Conservation (phyloP, 352 stramenopile genomes). For the Pythium phragmitis region DNA sequence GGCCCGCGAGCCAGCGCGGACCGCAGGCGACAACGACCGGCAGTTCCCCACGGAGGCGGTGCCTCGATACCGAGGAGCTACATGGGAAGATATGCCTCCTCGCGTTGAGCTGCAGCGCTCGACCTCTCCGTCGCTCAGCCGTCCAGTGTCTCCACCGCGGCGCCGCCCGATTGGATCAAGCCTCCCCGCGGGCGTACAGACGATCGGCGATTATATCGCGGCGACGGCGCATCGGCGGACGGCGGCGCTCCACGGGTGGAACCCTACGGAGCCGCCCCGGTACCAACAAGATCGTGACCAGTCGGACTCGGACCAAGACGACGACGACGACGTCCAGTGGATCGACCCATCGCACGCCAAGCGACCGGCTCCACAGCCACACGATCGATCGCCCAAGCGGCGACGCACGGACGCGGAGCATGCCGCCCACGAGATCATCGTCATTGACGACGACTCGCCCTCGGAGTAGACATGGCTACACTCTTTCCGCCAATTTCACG, state of each 20-base stretch:
- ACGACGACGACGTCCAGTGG: slow-evolving; percentile 17
- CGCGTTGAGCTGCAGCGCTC: neutral
- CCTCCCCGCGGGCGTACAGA: slow-evolving; percentile 4
- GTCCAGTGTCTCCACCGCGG: neutral
- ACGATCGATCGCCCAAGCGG: neutral
- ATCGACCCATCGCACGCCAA: slow-evolving; percentile 9
- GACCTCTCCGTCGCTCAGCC: too few species aligned
- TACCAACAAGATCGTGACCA: slow-evolving; percentile 35
- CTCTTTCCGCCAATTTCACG: too few species aligned
- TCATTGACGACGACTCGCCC: slow-evolving; percentile 16
- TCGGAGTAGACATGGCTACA: slow-evolving; percentile 14
- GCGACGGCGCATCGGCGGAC: slow-evolving; percentile 6
- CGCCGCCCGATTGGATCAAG: neutral
- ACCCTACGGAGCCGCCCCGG: slow-evolving; percentile 28
- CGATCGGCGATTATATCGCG: slow-evolving; percentile 19
- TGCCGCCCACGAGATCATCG: slow-evolving; percentile 6
- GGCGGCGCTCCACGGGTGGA: slow-evolving; percentile 9
- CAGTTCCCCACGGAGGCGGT: neutral
- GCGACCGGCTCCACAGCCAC: neutral
- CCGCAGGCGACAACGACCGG: neutral
- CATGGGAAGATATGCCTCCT: neutral
- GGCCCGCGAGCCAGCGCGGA: neutral
- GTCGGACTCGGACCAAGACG: slow-evolving; percentile 25
- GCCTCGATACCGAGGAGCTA: neutral
- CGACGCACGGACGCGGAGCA: neutral